Base-by-base conservation (phyloP, 139 green algal species). In the Zygnema circumcarinatum region DNA sequence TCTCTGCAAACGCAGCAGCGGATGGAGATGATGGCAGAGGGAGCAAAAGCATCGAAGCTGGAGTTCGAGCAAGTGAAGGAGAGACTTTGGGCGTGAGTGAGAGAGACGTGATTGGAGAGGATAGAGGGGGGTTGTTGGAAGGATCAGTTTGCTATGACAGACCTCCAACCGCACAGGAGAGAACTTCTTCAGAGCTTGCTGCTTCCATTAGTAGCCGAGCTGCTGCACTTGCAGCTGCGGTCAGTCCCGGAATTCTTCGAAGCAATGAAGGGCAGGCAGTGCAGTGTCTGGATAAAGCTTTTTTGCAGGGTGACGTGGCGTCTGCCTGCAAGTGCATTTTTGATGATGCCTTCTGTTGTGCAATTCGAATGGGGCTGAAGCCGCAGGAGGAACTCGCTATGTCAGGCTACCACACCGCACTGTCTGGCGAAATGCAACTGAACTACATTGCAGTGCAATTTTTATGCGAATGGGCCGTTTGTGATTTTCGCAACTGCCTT, bases 211-310 rank as follows among this genome's bases (percentile, higher is more conserved):
- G 3, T 62, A 33, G 31, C 2, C 2, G 79, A 3, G 79, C 79
- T 74, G 2, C 29, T 20, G 3, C n/a, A 39, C 82, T 88, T 31
- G 82, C 82, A 32, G 36, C 82, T 33, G 82, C 22, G 31, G 82
- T 88, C 2, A 87, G 29, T 33, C 82, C 82, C 7, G 72, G 33
- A 47, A 11, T 88, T 33, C 82, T 88, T 7, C 16, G 67, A 74
- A 86, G 22, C 21, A 88, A 88, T 87, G 73, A 87, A 53, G 82
- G 35, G 2, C 82, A 87, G 82, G 82, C 67, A 39, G 72, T 88
- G 2, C 72, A 87, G 38, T 35, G 29, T 35, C 82, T 88, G 2
- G 73, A 88, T 32, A 36, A 35, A 33, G 82, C 82, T 22, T 22
- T 88, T 35, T n/a, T 31, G 25, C 16, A 1, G n/a, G 82, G 82